phyloP scores from a whole-genome alignment of 305 asterid genomes.

The Fraxinus platypoda region DNA sequence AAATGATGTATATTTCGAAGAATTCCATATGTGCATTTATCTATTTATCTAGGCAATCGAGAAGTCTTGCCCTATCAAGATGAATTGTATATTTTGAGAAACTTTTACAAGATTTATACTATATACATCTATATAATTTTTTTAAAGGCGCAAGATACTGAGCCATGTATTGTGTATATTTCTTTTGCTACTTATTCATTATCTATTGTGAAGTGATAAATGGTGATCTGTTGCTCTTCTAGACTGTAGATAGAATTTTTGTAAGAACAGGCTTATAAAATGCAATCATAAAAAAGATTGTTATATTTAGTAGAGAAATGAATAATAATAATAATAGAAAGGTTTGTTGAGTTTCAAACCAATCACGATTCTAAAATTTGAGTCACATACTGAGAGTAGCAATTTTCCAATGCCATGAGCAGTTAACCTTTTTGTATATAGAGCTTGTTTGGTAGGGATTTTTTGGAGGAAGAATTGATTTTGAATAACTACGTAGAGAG shows the following conservation, averaged over 20 bases:
- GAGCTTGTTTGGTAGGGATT: no score
- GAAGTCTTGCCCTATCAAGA: not conserved
- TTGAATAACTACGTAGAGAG: no score
- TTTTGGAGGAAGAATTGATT: no score
- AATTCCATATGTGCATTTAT: not conserved
- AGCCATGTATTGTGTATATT: not conserved
- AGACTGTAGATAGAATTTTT: not conserved
- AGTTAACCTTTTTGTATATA: not conserved
- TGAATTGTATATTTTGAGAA: not conserved
- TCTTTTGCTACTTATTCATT: not conserved
- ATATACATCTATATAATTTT: not conserved
- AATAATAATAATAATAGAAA: not conserved
- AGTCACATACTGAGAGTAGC: not conserved
- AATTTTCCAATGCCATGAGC: not conserved
- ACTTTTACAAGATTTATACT: not conserved
- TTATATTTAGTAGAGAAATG: not conserved
- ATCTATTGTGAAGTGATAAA: not conserved
- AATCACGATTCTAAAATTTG: not conserved
- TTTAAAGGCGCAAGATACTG: not conserved
- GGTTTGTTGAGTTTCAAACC: not conserved
- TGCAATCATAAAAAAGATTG: not conserved
- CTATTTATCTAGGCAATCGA: not conserved
- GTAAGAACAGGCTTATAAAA: not conserved
- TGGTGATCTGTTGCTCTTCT: not conserved
- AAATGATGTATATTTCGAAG: not conserved